phyloP scores from a whole-genome alignment of 139 green algal species.

The Mesostigma viride region DNA sequence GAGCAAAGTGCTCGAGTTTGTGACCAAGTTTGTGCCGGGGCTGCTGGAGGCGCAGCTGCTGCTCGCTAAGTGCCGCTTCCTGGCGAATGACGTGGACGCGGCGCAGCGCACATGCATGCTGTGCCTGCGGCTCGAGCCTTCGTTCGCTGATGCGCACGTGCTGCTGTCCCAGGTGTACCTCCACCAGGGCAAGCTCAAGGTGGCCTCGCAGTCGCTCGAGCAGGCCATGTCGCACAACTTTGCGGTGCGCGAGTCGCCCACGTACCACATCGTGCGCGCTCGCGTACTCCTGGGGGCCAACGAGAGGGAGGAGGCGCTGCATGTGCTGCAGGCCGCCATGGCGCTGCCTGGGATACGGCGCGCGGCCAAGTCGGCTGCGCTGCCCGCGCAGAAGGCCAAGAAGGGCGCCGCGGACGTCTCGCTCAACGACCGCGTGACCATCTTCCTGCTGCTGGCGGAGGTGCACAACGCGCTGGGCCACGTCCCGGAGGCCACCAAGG shows the following conservation, averaged over 20 bases:
- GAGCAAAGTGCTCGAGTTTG: slow-evolving; percentile 38
- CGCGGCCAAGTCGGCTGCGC: slow-evolving; percentile 35
- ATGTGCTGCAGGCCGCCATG: slow-evolving; percentile 53
- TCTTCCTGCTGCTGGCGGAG: slow-evolving; percentile 42
- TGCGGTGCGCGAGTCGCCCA: slow-evolving; percentile 44
- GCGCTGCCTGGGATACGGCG: slow-evolving; percentile 28
- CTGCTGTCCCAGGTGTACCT: slow-evolving; percentile 48
- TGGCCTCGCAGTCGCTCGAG: slow-evolving; percentile 43
- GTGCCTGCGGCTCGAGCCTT: slow-evolving; percentile 37
- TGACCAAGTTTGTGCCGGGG: too few relatives aligned
- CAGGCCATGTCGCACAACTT: slow-evolving; percentile 32
- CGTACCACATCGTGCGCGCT: slow-evolving; percentile 48
- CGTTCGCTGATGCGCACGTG: slow-evolving; percentile 41
- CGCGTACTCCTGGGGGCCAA: slow-evolving; percentile 40
- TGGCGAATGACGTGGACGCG: slow-evolving; percentile 45
- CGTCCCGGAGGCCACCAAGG: slow-evolving; percentile 53
- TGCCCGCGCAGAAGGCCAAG: slow-evolving; percentile 28
- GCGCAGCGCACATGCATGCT: slow-evolving; percentile 42
- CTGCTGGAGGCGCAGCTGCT: slow-evolving; percentile 43
- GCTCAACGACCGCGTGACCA: slow-evolving; percentile 44
- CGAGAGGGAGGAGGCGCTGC: slow-evolving; percentile 41
- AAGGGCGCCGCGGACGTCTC: slow-evolving; percentile 25
- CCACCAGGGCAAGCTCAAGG: slow-evolving; percentile 21
- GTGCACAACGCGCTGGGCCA: slow-evolving; percentile 31
- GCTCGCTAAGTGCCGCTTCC: slow-evolving; percentile 40